A percentile compares a stretch with the other conserved stretches of the same genome.
Conservation (phyloP, 2,329 filamentous ascomycete genomes). For the Claviceps sp. region DNA sequence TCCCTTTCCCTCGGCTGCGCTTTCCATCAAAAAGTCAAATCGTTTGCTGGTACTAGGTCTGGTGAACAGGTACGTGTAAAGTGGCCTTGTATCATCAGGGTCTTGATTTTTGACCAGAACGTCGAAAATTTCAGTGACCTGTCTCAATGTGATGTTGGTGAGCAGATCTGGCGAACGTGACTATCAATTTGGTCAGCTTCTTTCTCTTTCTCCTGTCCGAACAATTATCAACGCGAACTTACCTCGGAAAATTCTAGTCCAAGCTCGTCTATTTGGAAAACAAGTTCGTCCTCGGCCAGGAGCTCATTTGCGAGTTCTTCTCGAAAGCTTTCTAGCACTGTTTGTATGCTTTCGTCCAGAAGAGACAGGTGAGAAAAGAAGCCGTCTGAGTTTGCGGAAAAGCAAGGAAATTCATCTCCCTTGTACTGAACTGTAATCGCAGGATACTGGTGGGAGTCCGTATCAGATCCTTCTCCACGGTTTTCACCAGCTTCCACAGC, state of each 20-base stretch:
- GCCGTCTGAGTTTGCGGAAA: conserved; percentile 21
- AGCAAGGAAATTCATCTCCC: conserved; percentile 29
- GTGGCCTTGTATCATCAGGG: conserved; percentile 21
- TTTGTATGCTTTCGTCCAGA: conserved; percentile 30
- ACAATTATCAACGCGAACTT: conserved; percentile 9
- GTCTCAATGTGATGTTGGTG: conserved; percentile 23
- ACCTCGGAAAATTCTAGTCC: conserved; percentile 40
- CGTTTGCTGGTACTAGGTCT: conserved; percentile 25
- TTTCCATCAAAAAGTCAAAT: conserved; percentile 26
- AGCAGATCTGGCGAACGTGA: conserved; percentile 22
- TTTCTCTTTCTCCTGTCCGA: background rate
- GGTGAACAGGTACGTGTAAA: conserved; percentile 30
- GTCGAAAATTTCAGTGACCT: conserved; percentile 29
- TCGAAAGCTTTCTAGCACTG: conserved; percentile 30
- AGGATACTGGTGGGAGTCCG: conserved; percentile 14
- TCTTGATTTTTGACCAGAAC: conserved; percentile 30
- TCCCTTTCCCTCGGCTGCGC: conserved; percentile 26
- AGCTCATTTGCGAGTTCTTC: conserved; percentile 33
- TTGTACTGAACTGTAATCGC: conserved; percentile 29
- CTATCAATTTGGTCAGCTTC: conserved; percentile 18
- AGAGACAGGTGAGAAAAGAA: conserved; percentile 32
- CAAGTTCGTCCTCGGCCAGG: conserved; percentile 31
- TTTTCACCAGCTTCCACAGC: background rate
- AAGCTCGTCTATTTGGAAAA: conserved; percentile 38
- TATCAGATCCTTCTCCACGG: conserved; percentile 3